Evolutionary conservation across 768 basidiomycete species (phyloP).

Genomic region (Tricholoma bakamatsutake): DNA sequence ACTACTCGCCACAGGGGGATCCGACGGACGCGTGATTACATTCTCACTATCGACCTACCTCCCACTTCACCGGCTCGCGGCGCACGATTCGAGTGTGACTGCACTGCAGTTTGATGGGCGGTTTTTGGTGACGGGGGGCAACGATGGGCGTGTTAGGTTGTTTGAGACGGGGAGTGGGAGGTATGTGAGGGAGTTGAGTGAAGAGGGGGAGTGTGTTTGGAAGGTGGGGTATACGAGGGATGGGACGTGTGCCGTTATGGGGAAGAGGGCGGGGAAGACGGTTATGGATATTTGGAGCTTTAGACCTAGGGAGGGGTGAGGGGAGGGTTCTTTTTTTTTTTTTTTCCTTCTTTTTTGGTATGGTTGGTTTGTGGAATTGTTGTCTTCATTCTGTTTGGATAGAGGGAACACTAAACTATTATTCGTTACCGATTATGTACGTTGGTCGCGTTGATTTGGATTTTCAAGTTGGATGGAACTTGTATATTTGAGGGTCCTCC

Average conservation of each 20-base stretch:
- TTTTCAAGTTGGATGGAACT: no score
- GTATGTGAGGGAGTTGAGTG: constrained; percentile 71
- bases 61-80: constrained; percentile 63
- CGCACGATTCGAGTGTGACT: constrained; percentile 86
- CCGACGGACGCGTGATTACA: constrained; percentile 69
- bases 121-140: constrained; percentile 80
- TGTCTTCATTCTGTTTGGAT: no score
- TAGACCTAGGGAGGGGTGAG: constrained; percentile 31
- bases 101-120: constrained; percentile 80
- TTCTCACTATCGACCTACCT: constrained; percentile 30
- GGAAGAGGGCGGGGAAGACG: constrained; percentile 74
- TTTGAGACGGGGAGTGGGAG: constrained; percentile 63
- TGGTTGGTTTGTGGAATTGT: not conserved
- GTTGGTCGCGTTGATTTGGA: no score
- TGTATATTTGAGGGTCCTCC: no score
- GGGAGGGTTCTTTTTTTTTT: no score
- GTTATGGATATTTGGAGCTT: constrained; percentile 86
- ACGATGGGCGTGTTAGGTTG: constrained; percentile 76
- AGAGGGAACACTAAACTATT: no score
- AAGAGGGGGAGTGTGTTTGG: constrained; percentile 82
- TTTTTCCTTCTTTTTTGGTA: no score
- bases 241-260: constrained; percentile 72
- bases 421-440: no score
- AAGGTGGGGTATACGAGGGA: constrained; percentile 66
- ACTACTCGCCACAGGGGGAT: constrained; percentile 75